Evolutionary conservation across 345 rosid genomes (phyloP).

Genomic region (Syzygium aqueum): DNA sequence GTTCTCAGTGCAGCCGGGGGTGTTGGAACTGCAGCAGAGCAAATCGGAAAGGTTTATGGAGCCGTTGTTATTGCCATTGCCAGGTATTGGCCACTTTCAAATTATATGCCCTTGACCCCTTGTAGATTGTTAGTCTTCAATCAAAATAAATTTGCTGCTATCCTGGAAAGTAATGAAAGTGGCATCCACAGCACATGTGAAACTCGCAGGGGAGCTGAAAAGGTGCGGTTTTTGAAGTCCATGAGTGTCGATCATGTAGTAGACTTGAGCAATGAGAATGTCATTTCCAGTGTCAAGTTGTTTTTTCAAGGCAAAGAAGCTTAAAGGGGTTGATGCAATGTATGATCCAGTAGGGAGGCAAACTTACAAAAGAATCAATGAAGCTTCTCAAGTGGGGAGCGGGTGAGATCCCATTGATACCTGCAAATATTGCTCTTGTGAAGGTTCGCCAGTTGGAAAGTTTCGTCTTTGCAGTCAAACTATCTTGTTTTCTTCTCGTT

Average conservation of each 20-base stretch:
- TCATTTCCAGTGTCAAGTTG: constrained; percentile 59
- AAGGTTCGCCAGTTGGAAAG: constrained; percentile 35
- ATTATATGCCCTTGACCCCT: background rate
- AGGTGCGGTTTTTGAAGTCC: constrained; percentile 59
- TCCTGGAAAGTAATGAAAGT: background rate
- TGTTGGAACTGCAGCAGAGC: constrained; percentile 87
- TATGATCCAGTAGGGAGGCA: constrained; percentile 95
- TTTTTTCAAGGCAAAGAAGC: constrained; percentile 63
- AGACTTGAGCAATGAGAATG: constrained; percentile 52
- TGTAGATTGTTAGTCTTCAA: background rate
- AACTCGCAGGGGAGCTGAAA: constrained; percentile 54
- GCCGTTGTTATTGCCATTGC: constrained; percentile 82
- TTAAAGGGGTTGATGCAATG: constrained; percentile 76
- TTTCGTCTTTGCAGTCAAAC: background rate
- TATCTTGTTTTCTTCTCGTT: background rate
- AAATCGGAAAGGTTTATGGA: constrained; percentile 71
- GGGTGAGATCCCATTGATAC: constrained; percentile 76
- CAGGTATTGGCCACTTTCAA: constrained; percentile 29
- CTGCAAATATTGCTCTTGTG: constrained; percentile 83
- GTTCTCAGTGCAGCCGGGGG: constrained; percentile 98
- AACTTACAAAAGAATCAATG: constrained; percentile 59
- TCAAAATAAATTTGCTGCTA: background rate
- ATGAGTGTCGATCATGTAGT: constrained; percentile 82
- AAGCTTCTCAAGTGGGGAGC: constrained; percentile 96
- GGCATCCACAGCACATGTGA: background rate